Base-by-base conservation (phyloP, 225 moss, liverwort and hornwort species). In the Polytrichum formosum region DNA sequence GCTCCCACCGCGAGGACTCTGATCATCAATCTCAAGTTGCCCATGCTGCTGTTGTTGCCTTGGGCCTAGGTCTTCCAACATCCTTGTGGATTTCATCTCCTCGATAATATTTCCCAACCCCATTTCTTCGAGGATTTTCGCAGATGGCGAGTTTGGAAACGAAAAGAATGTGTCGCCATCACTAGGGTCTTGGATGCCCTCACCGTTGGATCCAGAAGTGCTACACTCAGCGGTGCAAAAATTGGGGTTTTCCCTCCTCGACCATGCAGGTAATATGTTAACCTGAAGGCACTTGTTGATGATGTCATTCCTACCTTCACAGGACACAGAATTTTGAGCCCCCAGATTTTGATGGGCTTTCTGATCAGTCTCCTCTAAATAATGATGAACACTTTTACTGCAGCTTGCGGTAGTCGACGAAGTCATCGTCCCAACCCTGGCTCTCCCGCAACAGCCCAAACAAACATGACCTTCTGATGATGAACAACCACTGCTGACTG, bases 91-190 rank as follows among this genome's bases (percentile, higher is more conserved):
- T 61, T 82, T 82, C 81, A 82, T 71, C 30, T 82, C 77, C 67
- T 82, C 77, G 67, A 78, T 75, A 17, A 78, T 82, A 64, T 82
- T 74, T 29, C 77, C 74, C 0, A 71, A 78, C 4, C 80, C 80
- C 23, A 75, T 54, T 59, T 80, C 80, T 22, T 74, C 68, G 13
- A 82, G 55, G 19, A 71, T 28, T 55, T 75, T 82, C 6, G 77
- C 67, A 33, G 81, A 74, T 5, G 81, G 81, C 54, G 81, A 82
- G 71, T 74, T 82, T 28, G 81, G 81, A 68, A 82, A 82, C 7
- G 81, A 82, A 35, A 82, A 82, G 66, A 77, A 82, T 13, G 81
- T 63, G 55, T 77, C 81, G 28, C 73, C 55, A 70, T 77, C 81
- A 28, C 66, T 72, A 46, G 46, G 46, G 46, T 46, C 46, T 46